Conservation (phyloP, 192 early-diverging fungal species). For the Gonapodya sp. region DNA sequence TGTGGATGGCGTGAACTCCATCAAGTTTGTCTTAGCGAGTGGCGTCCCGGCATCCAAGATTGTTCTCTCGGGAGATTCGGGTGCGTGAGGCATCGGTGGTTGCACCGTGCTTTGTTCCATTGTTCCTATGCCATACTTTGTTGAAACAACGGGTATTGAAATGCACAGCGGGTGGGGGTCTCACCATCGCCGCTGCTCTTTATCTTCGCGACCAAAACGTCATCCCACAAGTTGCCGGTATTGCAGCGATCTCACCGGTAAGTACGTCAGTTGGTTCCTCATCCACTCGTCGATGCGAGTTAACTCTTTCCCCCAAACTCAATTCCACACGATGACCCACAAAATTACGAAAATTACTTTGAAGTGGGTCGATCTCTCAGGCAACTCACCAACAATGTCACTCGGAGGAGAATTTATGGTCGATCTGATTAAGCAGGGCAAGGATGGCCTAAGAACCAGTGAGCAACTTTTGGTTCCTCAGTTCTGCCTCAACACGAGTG, state of each 20-base stretch:
- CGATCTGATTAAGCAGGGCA: neutral
- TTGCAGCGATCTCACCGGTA: neutral
- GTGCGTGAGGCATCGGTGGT: too few species aligned
- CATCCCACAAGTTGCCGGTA: neutral
- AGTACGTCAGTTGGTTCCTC: neutral
- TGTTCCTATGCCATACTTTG: too few species aligned
- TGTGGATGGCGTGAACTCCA: neutral
- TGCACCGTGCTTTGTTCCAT: too few species aligned
- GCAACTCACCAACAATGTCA: neutral
- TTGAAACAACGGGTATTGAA: too few species aligned
- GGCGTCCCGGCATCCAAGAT: neutral
- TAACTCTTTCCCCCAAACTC: too few species aligned
- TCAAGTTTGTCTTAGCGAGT: neutral
- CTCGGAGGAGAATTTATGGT: neutral
- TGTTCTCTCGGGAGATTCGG: neutral
- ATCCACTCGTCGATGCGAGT: too few species aligned
- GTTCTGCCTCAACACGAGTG: too few species aligned
- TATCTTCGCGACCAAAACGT: conserved; percentile 3
- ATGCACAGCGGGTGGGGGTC: neutral
- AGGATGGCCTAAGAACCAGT: neutral
- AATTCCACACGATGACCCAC: too few species aligned
- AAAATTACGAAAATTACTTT: too few species aligned
- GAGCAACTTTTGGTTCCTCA: too few species aligned
- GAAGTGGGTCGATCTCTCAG: conserved; percentile 3
- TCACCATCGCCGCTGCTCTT: neutral